Conservation (phyloP, 257 asterid genomes). For the Solanum dulcamara region DNA sequence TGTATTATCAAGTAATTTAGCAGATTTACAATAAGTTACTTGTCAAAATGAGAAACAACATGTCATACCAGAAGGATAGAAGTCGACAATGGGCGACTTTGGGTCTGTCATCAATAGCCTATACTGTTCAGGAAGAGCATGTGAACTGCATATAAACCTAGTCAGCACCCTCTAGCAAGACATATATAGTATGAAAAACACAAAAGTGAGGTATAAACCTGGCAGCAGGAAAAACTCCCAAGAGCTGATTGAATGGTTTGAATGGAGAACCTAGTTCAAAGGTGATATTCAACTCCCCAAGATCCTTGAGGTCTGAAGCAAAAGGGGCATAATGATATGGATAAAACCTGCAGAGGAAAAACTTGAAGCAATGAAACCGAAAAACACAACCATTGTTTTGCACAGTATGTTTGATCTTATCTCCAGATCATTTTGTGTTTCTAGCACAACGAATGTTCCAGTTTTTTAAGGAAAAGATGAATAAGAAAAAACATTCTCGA, state of each 20-base stretch:
- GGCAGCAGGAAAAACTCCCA: slow-evolving; percentile 98
- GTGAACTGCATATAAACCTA: slow-evolving; percentile 55
- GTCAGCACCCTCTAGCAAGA: slow-evolving; percentile 18
- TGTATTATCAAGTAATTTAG: not conserved
- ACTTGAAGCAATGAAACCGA: slow-evolving; percentile 8
- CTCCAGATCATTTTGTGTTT: not conserved
- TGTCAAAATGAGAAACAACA: not conserved
- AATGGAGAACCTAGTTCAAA: slow-evolving; percentile 89
- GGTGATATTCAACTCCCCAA: slow-evolving; percentile 50
- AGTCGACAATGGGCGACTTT: slow-evolving; percentile 81
- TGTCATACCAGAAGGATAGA: slow-evolving; percentile 76
- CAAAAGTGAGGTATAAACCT: slow-evolving; percentile 40
- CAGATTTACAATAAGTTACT: not conserved
- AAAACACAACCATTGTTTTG: not conserved
- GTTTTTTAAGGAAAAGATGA: not conserved
- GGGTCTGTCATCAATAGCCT: slow-evolving; percentile 90
- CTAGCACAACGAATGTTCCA: not conserved
- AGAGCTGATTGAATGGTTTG: slow-evolving; percentile 87
- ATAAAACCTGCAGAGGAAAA: slow-evolving; percentile 61
- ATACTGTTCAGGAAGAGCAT: slow-evolving; percentile 83
- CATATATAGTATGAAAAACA: not conserved
- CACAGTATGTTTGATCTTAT: not conserved
- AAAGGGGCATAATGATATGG: slow-evolving; percentile 98
- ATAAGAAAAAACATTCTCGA: not conserved
- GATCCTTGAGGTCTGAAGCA: slow-evolving; percentile 92